phyloP scores from a whole-genome alignment of 2,329 filamentous ascomycete genomes.

The Neopestalotiopsis sp. region DNA sequence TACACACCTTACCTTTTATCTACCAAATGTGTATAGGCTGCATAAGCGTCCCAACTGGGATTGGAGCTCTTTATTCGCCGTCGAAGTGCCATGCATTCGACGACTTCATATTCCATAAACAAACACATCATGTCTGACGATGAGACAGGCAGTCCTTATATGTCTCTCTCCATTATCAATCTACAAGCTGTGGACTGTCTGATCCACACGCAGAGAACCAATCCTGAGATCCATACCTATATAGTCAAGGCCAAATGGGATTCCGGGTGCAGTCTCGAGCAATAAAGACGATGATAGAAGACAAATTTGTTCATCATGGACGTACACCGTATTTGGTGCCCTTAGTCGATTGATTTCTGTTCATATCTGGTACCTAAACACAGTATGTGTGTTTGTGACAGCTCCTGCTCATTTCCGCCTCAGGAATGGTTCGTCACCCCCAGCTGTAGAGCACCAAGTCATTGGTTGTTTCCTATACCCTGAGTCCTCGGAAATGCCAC shows the following conservation, averaged over 20 bases:
- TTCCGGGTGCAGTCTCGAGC: not conserved
- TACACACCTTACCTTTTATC: not conserved
- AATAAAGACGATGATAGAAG: not conserved
- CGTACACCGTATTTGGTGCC: not conserved
- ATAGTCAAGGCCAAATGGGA: not conserved
- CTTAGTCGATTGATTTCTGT: not conserved
- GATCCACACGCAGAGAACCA: no score
- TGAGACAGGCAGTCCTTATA: not conserved
- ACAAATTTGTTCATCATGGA: conserved; percentile 6
- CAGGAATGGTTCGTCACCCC: not conserved
- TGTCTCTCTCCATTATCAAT: not conserved
- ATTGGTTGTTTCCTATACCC: not conserved
- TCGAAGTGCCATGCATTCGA: not conserved
- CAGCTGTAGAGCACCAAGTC: conserved; percentile 4
- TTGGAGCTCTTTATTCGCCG: not conserved
- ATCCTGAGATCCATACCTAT: no score
- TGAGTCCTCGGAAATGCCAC: conserved; percentile 23
- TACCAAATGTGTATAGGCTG: not conserved
- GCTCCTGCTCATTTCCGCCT: conserved; percentile 2
- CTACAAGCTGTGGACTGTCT: not conserved
- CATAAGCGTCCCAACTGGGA: not conserved
- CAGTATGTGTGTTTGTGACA: not conserved
- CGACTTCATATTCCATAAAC: not conserved
- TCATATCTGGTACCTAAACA: not conserved
- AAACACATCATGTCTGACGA: not conserved